Base-by-base conservation (phyloP, 2,329 filamentous ascomycete species). In the Bipolaris gigantea region DNA sequence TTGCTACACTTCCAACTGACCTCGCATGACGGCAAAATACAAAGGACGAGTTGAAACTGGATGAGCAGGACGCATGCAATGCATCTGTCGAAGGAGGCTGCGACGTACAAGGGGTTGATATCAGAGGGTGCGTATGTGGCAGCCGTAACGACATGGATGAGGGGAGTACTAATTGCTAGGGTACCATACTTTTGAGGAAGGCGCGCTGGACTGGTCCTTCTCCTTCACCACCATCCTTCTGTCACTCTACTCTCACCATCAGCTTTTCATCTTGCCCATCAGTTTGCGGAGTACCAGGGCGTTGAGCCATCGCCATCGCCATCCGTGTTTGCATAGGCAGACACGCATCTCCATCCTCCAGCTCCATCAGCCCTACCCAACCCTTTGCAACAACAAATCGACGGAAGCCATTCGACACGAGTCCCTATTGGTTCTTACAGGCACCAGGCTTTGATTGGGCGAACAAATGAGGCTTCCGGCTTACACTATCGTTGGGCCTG, bases 81-180 rank as follows among this genome's bases (percentile, higher is more conserved):
- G 40, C 5, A 52, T 38, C 40, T 30, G 41, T n/a, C 32, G 44
- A 23, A 45, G 35, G 10, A 50, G n/a, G 35, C 30, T 38, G 41
- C 15, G 36, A 45, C 39, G 40, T 46, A 45, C 25, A 48, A 48
- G 50, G 51, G 35, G 32, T 46, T 33, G 54, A 45, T n/a, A 40
- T 45, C 41, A 54, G 33, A 30, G 38, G 42, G 49, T 35, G 49
- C 45, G 58, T 53, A 21, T 49, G 55, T 54, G 60, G 56, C 48
- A 54, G 36, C 47, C 48, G 50, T 56, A 36, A 36, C 35, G 55
- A 58, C 57, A 57, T 55, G 62, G 62, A 63, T 64, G 52, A 50
- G 52, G 49, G 42, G 16, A 60, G 49, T 53, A 56, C 60, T 63
- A 64, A 56, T 47, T 54, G 33, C 59, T 64, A 64, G 62, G 62